Percentiles rank a stretch among this genome's conserved stretches.
Conservation (phyloP, 345 rosid genomes). For the Pseudoturritis turrita region DNA sequence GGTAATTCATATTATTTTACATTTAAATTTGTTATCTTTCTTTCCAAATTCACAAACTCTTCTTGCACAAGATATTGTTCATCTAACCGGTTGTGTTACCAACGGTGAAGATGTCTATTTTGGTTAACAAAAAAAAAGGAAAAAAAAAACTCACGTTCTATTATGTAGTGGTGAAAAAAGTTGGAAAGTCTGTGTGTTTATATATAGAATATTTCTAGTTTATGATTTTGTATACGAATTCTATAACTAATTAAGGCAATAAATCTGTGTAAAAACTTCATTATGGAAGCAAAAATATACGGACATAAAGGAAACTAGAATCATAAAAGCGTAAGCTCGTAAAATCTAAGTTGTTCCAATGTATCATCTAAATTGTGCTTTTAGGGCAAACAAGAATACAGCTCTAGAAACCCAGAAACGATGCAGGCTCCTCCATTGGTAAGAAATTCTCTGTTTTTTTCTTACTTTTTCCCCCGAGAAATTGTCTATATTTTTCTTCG, state of each 20-base stretch:
- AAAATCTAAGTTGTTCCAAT: background rate
- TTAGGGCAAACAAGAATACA: background rate
- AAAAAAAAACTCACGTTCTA: background rate
- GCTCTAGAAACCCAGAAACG: background rate
- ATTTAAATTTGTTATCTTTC: background rate
- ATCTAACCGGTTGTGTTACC: background rate
- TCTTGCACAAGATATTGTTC: background rate
- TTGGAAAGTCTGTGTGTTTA: background rate
- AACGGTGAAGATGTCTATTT: background rate
- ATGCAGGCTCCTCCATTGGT: conserved; percentile 15
- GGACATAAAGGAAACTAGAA: conserved; percentile 3
- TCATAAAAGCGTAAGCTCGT: background rate
- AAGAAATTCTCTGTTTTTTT: background rate
- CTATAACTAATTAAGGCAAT: background rate
- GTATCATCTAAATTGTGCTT: background rate
- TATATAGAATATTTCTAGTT: background rate
- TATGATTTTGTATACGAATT: too few relatives aligned
- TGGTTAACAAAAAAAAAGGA: background rate
- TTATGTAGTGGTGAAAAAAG: background rate
- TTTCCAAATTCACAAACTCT: background rate
- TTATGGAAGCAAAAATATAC: conserved; percentile 9
- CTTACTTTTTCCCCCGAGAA: background rate
- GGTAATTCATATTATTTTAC: background rate
- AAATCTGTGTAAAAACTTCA: background rate
- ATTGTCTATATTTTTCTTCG: background rate